These are phyloP conservation scores for Talaromyces adpressus DNA, from an alignment of 495 filamentous ascomycete genomes.

Conservation along the genomic window DNA sequence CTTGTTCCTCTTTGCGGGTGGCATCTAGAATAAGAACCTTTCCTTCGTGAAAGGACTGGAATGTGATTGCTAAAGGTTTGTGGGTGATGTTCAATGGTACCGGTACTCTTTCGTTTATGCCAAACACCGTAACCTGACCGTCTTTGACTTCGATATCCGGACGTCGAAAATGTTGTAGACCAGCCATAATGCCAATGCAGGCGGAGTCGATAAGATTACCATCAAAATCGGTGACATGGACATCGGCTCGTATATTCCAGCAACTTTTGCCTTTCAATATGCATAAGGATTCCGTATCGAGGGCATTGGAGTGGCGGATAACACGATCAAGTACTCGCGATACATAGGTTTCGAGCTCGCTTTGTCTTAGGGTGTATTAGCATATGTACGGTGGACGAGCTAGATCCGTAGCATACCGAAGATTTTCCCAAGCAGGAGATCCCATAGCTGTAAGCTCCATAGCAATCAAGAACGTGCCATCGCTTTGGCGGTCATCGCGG, in stretches of 20 bases:
- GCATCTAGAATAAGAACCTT: constrained; percentile 68
- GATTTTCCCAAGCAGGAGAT: constrained; percentile 82
- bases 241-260: constrained; percentile 82
- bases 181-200: constrained; percentile 80
- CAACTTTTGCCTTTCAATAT: constrained; percentile 83
- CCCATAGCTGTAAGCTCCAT: constrained; percentile 91
- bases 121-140: constrained; percentile 74
- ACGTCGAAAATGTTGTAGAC: constrained; percentile 81
- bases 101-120: constrained; percentile 76
- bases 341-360: constrained; percentile 73
- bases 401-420: constrained; percentile 45
- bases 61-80: constrained; percentile 79
- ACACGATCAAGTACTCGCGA: constrained; percentile 87
- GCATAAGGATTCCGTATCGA: constrained; percentile 93
- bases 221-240: constrained; percentile 85
- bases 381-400: constrained; percentile 4
- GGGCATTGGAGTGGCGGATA: constrained; percentile 80
- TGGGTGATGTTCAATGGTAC: constrained; percentile 85
- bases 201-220: constrained; percentile 79
- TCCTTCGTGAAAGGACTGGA: constrained; percentile 69
- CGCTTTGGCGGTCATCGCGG: constrained; percentile 81
- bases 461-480: constrained; percentile 86
- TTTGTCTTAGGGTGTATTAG: constrained; percentile 42
- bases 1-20: constrained; percentile 75
- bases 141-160: constrained; percentile 81